Percentiles rank a stretch among this genome's conserved stretches.
These are phyloP conservation scores for Halenospora varia DNA, from an alignment of 495 filamentous ascomycete species.

Conservation along the genomic window DNA sequence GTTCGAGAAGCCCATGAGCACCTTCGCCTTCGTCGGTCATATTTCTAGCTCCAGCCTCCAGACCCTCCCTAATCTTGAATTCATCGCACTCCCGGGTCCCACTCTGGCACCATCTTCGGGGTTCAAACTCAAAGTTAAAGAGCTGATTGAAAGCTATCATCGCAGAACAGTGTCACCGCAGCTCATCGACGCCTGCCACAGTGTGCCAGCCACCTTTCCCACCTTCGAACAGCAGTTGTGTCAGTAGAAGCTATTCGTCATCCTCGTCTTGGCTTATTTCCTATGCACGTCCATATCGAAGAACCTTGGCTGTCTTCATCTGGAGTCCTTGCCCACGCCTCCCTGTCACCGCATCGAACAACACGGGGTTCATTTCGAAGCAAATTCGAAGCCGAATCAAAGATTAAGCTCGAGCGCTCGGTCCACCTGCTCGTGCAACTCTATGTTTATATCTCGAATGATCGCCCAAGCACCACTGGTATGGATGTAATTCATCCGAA, in stretches of 20 bases:
- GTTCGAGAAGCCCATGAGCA: too few relatives aligned
- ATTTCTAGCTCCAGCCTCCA: not conserved
- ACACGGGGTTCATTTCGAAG: not conserved
- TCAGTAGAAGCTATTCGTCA: not conserved
- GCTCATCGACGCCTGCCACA: too few relatives aligned
- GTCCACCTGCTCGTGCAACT: conserved; percentile 16
- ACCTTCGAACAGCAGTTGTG: not conserved
- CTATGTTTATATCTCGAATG: not conserved
- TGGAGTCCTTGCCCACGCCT: too few relatives aligned
- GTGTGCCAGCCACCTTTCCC: too few relatives aligned
- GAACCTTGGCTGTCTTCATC: not conserved
- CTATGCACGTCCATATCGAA: not conserved
- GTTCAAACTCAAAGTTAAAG: too few relatives aligned
- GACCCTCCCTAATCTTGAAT: not conserved
- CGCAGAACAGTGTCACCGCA: too few relatives aligned
- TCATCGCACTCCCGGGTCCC: too few relatives aligned
- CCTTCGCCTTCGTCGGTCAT: not conserved
- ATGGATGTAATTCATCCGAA: conserved; percentile 5
- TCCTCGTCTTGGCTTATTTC: not conserved
- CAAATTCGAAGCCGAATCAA: not conserved
- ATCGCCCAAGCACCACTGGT: conserved; percentile 4
- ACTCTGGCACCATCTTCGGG: too few relatives aligned
- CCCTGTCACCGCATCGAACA: not conserved
- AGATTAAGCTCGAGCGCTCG: conserved; percentile 8
- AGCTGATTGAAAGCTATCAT: too few relatives aligned